phyloP scores from a whole-genome alignment of 148 eudicot species.

The Rhododendron williamsianum region DNA sequence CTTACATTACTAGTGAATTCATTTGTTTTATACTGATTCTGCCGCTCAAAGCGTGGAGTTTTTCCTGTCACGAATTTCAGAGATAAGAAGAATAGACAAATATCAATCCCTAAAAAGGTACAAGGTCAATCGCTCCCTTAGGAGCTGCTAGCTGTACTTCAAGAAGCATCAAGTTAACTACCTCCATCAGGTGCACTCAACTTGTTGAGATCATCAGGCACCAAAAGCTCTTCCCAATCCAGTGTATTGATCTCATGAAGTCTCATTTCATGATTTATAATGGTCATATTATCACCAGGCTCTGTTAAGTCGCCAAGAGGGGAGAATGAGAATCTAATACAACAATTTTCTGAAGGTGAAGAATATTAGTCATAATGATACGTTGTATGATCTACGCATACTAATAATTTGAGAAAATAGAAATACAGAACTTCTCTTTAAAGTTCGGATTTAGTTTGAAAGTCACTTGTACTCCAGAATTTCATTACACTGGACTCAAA shows the following conservation, averaged over 20 bases:
- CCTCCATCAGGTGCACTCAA: constrained; percentile 40
- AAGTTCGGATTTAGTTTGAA: neutral
- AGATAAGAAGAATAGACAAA: neutral
- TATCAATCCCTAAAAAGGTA: neutral
- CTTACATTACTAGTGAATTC: constrained; percentile 51
- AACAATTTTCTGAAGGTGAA: neutral
- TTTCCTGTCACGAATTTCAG: constrained; percentile 29
- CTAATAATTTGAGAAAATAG: neutral
- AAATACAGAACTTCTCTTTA: neutral
- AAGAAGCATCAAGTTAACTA: constrained; percentile 17
- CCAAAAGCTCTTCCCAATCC: constrained; percentile 96
- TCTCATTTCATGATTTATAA: constrained; percentile 55
- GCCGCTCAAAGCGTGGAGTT: constrained; percentile 33
- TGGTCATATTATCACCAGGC: constrained; percentile 34
- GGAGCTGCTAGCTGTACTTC: constrained; percentile 5
- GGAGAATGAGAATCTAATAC: neutral
- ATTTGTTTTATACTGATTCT: constrained; percentile 31
- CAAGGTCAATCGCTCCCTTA: neutral
- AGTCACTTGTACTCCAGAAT: neutral
- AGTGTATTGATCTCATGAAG: constrained; percentile 90
- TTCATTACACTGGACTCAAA: neutral
- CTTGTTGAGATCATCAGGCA: constrained; percentile 50
- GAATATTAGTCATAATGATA: neutral
- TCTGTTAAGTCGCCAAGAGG: constrained; percentile 26
- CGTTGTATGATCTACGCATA: neutral